Percentiles rank a stretch among this genome's conserved stretches.
These are phyloP conservation scores for Spergularia bocconei DNA, from an alignment of 148 eudicot genomes.

Conservation along the genomic window DNA sequence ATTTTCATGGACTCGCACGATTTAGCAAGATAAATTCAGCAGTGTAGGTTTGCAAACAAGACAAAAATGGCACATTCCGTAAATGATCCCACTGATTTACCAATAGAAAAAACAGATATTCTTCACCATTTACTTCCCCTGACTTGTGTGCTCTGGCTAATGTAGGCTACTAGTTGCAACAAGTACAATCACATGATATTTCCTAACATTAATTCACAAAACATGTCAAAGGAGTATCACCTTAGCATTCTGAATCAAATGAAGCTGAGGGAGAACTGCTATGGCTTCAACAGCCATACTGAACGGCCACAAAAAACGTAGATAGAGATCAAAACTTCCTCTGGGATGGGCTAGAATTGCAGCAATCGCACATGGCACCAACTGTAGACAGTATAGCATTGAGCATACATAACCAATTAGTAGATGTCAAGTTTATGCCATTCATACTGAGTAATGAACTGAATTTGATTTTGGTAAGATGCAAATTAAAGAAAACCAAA, in stretches of 20 bases:
- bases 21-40: no score
- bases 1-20: no score
- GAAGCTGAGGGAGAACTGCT: conserved; percentile 85
- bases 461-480: no score
- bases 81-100: no score
- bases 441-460: neutral
- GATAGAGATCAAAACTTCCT: conserved; percentile 6
- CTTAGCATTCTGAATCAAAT: conserved; percentile 81
- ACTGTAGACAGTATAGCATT: conserved; percentile 29
- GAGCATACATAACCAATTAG: neutral
- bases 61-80: no score
- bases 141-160: neutral
- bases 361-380: conserved; percentile 63
- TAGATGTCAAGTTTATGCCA: neutral
- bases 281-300: conserved; percentile 63
- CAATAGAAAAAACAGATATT: neutral
- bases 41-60: no score
- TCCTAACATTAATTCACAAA: neutral
- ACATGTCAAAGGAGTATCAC: conserved; percentile 24
- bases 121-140: neutral
- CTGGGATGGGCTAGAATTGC: conserved; percentile 57
- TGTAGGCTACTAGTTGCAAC: neutral
- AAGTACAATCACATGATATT: neutral
- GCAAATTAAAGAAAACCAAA: no score
- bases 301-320: conserved; percentile 56